Conservation (phyloP, 1,284 basidiomycete genomes). For the Tilletia setariae region DNA sequence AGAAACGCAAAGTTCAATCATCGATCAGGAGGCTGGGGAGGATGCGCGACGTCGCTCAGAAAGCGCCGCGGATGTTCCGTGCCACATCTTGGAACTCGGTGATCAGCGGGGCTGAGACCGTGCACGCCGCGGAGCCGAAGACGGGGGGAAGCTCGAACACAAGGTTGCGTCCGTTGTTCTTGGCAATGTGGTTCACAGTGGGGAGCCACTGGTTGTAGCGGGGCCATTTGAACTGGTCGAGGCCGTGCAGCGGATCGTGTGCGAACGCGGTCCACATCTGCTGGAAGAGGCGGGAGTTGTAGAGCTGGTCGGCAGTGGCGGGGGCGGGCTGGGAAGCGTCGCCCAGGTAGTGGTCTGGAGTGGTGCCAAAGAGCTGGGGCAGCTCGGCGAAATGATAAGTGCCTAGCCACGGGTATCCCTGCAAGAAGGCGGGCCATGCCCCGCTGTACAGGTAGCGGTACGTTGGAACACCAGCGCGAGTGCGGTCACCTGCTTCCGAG, state of each 20-base stretch:
- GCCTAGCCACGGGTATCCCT: constrained; percentile 6
- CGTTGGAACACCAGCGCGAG: constrained; percentile 29
- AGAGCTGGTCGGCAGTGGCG: not conserved
- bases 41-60: no score
- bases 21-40: no score
- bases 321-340: not conserved
- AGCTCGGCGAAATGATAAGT: constrained; percentile 17
- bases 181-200: not conserved
- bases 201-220: not conserved
- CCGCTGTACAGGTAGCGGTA: constrained; percentile 21
- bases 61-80: not conserved
- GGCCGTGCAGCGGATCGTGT: constrained; percentile 8
- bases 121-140: not conserved
- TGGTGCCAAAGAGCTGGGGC: constrained; percentile 13
- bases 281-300: constrained; percentile 10
- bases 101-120: not conserved
- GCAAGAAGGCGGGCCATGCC: constrained; percentile 13
- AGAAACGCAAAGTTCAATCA: no score
- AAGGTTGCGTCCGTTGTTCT: not conserved
- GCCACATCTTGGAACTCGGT: not conserved
- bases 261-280: constrained; percentile 13
- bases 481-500: constrained; percentile 21
- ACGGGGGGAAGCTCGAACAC: not conserved
- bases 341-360: constrained; percentile 1
- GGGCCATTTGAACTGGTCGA: constrained; percentile 4